These are phyloP conservation scores for Cucumis cinereus DNA, from an alignment of 306 rosid genomes.

Conservation along the genomic window DNA sequence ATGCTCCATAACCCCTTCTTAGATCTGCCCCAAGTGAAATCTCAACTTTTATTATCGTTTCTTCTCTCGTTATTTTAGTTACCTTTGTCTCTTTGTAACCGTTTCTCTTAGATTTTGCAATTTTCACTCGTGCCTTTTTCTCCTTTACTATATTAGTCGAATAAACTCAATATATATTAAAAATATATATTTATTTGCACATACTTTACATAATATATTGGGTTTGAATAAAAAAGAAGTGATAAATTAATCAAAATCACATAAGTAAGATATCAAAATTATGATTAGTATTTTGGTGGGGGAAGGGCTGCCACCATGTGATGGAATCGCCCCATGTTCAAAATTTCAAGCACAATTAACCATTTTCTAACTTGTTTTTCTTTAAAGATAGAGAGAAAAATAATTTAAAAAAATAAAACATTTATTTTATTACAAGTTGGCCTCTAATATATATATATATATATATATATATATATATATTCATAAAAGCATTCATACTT, in stretches of 20 bases:
- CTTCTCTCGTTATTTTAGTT: no score
- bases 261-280: background rate
- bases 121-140: no score
- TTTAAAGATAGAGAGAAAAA: background rate
- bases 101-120: no score
- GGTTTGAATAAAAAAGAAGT: background rate
- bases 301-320: background rate
- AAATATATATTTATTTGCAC: no score
- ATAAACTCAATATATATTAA: no score
- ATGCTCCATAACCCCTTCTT: no score
- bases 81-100: no score
- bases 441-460: background rate
- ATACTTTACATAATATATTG: background rate
- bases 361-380: background rate
- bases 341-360: background rate
- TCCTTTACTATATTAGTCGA: no score
- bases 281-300: background rate
- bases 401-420: background rate
- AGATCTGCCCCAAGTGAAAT: no score
- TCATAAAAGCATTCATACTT: background rate
- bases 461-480: background rate
- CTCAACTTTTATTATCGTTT: no score
- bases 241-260: background rate
- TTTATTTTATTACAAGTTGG: background rate
- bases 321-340: background rate